A percentile compares a stretch with the other conserved stretches of the same genome.
Conservation (phyloP, 1,139 yeast species). For the Casaregolazyma suthepensis region DNA sequence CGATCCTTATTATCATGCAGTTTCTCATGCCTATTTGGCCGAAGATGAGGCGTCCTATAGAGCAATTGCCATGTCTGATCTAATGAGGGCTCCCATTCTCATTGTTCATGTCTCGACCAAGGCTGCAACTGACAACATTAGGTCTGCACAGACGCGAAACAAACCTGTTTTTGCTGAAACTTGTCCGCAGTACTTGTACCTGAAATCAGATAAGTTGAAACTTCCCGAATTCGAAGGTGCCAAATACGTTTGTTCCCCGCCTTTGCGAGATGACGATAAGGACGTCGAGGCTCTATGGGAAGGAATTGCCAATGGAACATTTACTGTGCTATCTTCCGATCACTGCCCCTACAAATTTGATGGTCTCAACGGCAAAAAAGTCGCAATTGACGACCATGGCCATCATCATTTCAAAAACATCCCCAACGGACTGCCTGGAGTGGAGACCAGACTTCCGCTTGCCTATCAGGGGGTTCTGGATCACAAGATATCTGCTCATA, state of each 20-base stretch:
- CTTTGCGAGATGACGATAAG: slow-evolving; percentile 36
- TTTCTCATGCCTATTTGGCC: slow-evolving; percentile 41
- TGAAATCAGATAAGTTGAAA: slow-evolving; percentile 36
- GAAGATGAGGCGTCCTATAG: slow-evolving; percentile 48
- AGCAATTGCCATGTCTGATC: slow-evolving; percentile 39
- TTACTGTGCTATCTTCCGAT: slow-evolving; percentile 42
- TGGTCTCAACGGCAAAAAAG: slow-evolving; percentile 35
- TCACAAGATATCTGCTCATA: slow-evolving; percentile 37
- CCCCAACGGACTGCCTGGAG: slow-evolving; percentile 44
- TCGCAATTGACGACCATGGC: slow-evolving; percentile 33
- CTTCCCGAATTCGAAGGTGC: slow-evolving; percentile 40
- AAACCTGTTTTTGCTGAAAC: slow-evolving; percentile 43
- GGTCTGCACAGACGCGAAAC: slow-evolving; percentile 38
- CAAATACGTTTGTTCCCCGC: slow-evolving; percentile 46
- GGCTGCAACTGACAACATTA: slow-evolving; percentile 38
- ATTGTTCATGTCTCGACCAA: slow-evolving; percentile 46
- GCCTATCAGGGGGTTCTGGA: slow-evolving; percentile 40
- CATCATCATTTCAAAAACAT: slow-evolving; percentile 36
- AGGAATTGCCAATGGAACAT: slow-evolving; percentile 42
- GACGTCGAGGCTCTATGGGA: slow-evolving; percentile 43
- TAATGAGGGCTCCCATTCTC: slow-evolving; percentile 40
- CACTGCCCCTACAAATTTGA: slow-evolving; percentile 44
- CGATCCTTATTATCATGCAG: slow-evolving; percentile 41
- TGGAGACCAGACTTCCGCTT: slow-evolving; percentile 42
- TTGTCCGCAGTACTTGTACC: slow-evolving; percentile 44